Percentiles rank a stretch among this genome's conserved stretches.
Evolutionary conservation across 2,329 filamentous ascomycete genomes (phyloP).

Genomic region (Immersiporthe knoxdaviesiana): DNA sequence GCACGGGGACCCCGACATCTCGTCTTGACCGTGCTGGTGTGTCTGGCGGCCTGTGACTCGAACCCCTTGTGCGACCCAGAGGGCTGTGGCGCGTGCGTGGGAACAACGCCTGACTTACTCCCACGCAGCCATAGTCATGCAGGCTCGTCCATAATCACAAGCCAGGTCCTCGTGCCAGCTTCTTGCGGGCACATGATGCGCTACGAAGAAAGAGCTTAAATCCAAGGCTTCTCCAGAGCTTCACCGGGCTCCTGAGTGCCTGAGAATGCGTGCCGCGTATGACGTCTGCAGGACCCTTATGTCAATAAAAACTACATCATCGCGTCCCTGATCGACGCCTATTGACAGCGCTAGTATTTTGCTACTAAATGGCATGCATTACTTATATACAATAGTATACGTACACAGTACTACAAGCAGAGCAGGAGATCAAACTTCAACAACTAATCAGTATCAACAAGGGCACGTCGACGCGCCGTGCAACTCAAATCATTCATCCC

Average conservation of each 20-base stretch:
- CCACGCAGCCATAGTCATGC: no score
- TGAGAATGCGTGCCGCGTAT: neutral
- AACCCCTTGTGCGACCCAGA: constrained; percentile 2
- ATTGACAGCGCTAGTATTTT: neutral
- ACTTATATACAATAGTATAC: neutral
- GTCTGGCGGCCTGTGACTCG: neutral
- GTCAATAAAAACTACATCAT: constrained; percentile 23
- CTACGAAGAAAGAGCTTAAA: constrained; percentile 1
- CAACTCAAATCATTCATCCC: neutral
- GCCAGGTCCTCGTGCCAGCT: constrained; percentile 10
- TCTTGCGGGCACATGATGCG: constrained; percentile 17
- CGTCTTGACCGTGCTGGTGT: neutral
- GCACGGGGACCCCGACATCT: constrained; percentile 9
- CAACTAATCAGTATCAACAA: constrained; percentile 2
- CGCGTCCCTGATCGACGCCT: constrained; percentile 15
- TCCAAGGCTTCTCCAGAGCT: neutral
- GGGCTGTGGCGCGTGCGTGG: constrained; percentile 6
- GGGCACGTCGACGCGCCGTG: neutral
- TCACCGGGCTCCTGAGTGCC: neutral
- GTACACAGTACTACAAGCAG: neutral
- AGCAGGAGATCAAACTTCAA: neutral
- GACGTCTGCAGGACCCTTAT: constrained; percentile 26
- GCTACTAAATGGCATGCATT: no score
- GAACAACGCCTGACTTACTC: constrained; percentile 8
- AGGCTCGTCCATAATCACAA: neutral